Percentiles rank a stretch among this genome's conserved stretches.
Evolutionary conservation across 2,329 filamentous ascomycete genomes (phyloP).

Genomic region (Ophiostoma piceae): DNA sequence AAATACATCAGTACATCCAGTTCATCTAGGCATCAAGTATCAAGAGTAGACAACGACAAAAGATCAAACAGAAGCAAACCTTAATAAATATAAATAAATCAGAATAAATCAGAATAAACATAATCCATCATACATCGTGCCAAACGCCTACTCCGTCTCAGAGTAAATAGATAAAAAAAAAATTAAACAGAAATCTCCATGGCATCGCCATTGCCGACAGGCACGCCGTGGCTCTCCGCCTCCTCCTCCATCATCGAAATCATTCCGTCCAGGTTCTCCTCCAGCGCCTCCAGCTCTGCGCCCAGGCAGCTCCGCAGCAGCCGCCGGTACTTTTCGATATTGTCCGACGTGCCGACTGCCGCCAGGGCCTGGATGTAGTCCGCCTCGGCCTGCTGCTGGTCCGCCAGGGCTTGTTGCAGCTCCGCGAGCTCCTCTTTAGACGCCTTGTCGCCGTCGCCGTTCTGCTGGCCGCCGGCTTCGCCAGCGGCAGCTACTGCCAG

Average conservation of each 20-base stretch:
- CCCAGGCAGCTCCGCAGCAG: conserved; percentile 65
- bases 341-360: conserved; percentile 65
- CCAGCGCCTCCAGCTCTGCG: conserved; percentile 62
- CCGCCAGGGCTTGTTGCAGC: conserved; percentile 51
- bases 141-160: conserved; percentile 1
- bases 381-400: conserved; percentile 57
- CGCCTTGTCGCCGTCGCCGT: background rate
- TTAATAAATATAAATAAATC: background rate
- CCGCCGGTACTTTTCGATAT: conserved; percentile 66
- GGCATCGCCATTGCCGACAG: conserved; percentile 16
- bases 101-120: background rate
- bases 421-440: conserved; percentile 31
- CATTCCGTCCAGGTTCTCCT: conserved; percentile 56
- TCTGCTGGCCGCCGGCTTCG: conserved; percentile 31
- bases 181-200: conserved; percentile 23
- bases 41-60: background rate
- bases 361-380: conserved; percentile 66
- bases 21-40: too few species aligned
- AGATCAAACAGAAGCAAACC: background rate
- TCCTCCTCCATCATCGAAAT: conserved; percentile 61
- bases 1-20: too few species aligned
- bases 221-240: conserved; percentile 35
- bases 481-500: conserved; percentile 51
- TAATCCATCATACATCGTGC: conserved; percentile 8
- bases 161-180: background rate